phyloP scores from a whole-genome alignment of 257 asterid genomes.

The Capsicum baccatum region DNA sequence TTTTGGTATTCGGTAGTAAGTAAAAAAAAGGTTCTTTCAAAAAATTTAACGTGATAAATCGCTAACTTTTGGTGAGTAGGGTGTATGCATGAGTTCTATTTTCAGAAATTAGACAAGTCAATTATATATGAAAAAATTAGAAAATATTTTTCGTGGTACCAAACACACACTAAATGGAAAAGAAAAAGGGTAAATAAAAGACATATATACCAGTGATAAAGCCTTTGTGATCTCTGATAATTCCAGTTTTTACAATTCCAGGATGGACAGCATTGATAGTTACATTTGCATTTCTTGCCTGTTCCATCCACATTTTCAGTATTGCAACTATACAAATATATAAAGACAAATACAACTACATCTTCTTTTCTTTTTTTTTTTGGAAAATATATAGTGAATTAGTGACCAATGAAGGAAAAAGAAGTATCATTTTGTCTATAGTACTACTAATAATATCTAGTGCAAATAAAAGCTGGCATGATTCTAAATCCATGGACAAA shows the following conservation, averaged over 20 bases:
- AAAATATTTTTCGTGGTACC: not conserved
- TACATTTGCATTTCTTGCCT: conserved; percentile 88
- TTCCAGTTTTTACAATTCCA: conserved; percentile 93
- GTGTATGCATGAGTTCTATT: not conserved
- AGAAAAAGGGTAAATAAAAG: too few relatives aligned
- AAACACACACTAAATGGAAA: too few relatives aligned
- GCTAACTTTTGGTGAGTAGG: not conserved
- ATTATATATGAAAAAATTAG: not conserved
- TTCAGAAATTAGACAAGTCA: too few relatives aligned
- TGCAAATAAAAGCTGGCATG: conserved; percentile 28
- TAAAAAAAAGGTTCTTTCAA: not conserved
- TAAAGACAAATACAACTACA: not conserved
- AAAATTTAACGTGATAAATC: not conserved
- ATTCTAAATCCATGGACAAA: not conserved
- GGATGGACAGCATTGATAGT: conserved; percentile 93
- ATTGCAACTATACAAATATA: conserved; percentile 18
- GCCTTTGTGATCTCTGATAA: conserved; percentile 90
- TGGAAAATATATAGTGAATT: not conserved
- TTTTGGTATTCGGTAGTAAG: not conserved
- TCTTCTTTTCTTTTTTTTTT: not conserved
- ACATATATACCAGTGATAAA: conserved; percentile 81
- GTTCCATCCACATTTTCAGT: conserved; percentile 34
- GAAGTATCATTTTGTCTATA: not conserved
- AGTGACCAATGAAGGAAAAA: not conserved
- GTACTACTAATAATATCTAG: not conserved